These are phyloP conservation scores for Lantana camara DNA, from an alignment of 257 asterid species.

Conservation along the genomic window DNA sequence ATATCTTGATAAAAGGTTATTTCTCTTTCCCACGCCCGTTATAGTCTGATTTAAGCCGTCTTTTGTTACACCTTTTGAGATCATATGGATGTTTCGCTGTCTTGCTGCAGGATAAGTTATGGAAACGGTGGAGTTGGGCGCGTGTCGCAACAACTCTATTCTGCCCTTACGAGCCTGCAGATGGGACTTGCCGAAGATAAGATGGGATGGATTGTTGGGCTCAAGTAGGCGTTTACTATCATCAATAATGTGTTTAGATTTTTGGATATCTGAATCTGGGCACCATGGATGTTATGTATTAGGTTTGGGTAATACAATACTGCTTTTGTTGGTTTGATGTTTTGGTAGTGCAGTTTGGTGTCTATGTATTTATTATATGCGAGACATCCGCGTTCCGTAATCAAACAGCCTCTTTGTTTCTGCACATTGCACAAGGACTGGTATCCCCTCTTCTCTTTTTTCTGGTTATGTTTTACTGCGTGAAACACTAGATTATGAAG, in stretches of 20 bases:
- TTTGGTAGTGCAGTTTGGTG: not conserved
- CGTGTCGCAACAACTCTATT: slow-evolving; percentile 77
- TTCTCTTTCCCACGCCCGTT: not conserved
- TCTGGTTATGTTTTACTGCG: not conserved
- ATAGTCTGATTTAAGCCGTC: not conserved
- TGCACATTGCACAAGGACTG: not conserved
- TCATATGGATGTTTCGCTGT: not conserved
- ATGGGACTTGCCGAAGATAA: slow-evolving; percentile 84
- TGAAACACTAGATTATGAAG: no score
- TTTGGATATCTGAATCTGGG: not conserved
- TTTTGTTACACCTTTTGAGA: not conserved
- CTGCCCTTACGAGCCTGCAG: slow-evolving; percentile 83
- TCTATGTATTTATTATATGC: slow-evolving; percentile 8
- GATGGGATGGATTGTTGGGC: slow-evolving; percentile 76
- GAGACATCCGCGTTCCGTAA: not conserved
- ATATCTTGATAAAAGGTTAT: slow-evolving; percentile 68
- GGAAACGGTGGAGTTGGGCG: slow-evolving; percentile 76
- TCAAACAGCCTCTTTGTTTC: not conserved
- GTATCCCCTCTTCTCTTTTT: not conserved
- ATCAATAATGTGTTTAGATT: not conserved
- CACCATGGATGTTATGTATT: not conserved
- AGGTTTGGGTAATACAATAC: not conserved
- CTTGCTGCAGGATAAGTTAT: slow-evolving; percentile 59
- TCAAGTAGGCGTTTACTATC: slow-evolving; percentile 42
- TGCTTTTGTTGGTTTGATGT: not conserved